These are phyloP conservation scores for Pseudocercospora musae DNA, from an alignment of 2,329 filamentous ascomycete species.

Conservation along the genomic window DNA sequence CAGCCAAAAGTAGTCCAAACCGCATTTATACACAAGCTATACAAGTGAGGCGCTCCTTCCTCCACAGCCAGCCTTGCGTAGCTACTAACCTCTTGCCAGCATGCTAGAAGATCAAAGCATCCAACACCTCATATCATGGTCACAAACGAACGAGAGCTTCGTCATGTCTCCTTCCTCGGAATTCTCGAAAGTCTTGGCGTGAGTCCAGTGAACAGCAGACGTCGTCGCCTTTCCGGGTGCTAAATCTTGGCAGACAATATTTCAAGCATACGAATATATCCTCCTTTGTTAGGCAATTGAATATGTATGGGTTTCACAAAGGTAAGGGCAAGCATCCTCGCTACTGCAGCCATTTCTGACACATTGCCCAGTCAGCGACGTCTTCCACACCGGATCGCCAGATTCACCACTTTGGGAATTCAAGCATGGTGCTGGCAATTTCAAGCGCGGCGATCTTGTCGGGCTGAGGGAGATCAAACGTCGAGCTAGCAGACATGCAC, in stretches of 20 bases:
- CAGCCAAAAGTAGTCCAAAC: slow-evolving; percentile 98
- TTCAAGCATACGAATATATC: slow-evolving; percentile 99
- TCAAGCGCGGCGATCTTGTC: slow-evolving; percentile 89
- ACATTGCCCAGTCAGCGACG: slow-evolving; percentile 74
- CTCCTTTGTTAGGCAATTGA: slow-evolving; percentile 93
- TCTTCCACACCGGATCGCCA: slow-evolving; percentile 91
- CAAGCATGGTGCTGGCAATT: slow-evolving; percentile 95
- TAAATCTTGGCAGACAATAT: slow-evolving; percentile 67
- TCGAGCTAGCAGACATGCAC: slow-evolving; percentile 83
- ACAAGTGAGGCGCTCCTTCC: slow-evolving; percentile 66
- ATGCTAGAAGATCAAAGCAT: slow-evolving; percentile 96
- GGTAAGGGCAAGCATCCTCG: slow-evolving; percentile 51
- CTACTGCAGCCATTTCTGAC: background rate
- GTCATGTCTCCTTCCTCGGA: slow-evolving; percentile 97
- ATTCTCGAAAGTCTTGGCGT: slow-evolving; percentile 98
- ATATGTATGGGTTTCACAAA: slow-evolving; percentile 99
- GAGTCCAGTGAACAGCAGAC: slow-evolving; percentile 46
- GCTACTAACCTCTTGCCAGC: slow-evolving; percentile 50
- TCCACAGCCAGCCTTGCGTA: background rate
- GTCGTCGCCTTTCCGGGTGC: slow-evolving; percentile 1
- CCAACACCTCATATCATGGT: slow-evolving; percentile 96
- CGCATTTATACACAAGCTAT: slow-evolving; percentile 97
- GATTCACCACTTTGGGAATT: slow-evolving; percentile 98
- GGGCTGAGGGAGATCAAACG: slow-evolving; percentile 94
- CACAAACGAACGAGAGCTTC: slow-evolving; percentile 88